A percentile compares a stretch with the other conserved stretches of the same genome.
These are phyloP conservation scores for Aspergillus nomiae DNA, from an alignment of 2,329 filamentous ascomycete genomes.

Conservation along the genomic window DNA sequence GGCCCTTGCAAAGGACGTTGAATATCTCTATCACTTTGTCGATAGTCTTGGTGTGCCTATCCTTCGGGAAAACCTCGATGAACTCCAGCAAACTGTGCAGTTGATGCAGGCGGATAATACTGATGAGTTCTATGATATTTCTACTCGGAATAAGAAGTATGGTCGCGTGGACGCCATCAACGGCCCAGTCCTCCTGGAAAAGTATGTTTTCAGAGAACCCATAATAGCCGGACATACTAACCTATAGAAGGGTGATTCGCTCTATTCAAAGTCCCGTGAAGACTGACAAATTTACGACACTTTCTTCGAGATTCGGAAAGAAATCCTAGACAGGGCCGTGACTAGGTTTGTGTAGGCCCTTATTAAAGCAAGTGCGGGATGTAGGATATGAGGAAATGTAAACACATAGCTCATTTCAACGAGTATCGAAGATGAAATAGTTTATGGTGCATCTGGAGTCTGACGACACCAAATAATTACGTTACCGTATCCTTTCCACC, in stretches of 20 bases:
- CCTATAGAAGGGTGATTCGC: slow-evolving; percentile 61
- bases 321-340: slow-evolving; percentile 34
- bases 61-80: slow-evolving; percentile 84
- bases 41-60: slow-evolving; percentile 84
- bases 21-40: slow-evolving; percentile 83
- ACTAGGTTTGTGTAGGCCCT: background rate
- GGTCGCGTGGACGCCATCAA: slow-evolving; percentile 89
- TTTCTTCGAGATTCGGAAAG: slow-evolving; percentile 76
- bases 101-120: slow-evolving; percentile 84
- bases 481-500: background rate
- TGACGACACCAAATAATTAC: background rate
- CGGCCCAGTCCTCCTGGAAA: slow-evolving; percentile 86
- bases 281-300: slow-evolving; percentile 67
- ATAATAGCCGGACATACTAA: background rate
- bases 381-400: background rate
- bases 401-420: background rate
- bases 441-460: background rate
- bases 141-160: slow-evolving; percentile 88
- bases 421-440: background rate
- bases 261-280: slow-evolving; percentile 61
- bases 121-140: slow-evolving; percentile 96
- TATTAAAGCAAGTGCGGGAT: slow-evolving; percentile 1
- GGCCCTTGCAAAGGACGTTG: slow-evolving; percentile 78
- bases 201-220: slow-evolving; percentile 56
- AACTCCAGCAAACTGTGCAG: slow-evolving; percentile 88